phyloP scores from a whole-genome alignment of 768 basidiomycete genomes.

The Suillus brevipes region DNA sequence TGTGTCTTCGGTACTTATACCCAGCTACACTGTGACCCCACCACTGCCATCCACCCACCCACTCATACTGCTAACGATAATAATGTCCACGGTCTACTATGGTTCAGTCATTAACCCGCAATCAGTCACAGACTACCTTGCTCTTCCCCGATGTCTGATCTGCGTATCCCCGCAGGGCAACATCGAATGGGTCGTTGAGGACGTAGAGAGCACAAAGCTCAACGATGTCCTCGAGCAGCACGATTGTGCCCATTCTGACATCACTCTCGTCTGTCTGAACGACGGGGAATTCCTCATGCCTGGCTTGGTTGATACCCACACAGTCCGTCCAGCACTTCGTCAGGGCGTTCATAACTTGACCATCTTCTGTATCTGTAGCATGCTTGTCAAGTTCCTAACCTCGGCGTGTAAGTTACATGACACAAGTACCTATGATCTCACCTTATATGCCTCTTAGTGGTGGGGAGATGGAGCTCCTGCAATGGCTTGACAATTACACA shows the following conservation, averaged over 20 bases:
- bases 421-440: background rate
- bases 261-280: slow-evolving; percentile 39
- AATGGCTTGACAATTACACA: slow-evolving; percentile 83
- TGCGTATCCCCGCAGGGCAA: slow-evolving; percentile 50
- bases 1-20: background rate
- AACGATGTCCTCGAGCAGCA: slow-evolving; percentile 52
- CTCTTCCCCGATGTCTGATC: slow-evolving; percentile 55
- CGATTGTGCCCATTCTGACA: slow-evolving; percentile 40
- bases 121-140: slow-evolving; percentile 41
- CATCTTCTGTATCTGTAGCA: slow-evolving; percentile 23
- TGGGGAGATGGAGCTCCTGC: slow-evolving; percentile 81
- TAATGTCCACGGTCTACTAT: slow-evolving; percentile 45
- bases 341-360: background rate
- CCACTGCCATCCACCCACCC: background rate
- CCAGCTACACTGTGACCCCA: background rate
- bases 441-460: slow-evolving; percentile 49
- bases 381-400: slow-evolving; percentile 44
- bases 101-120: slow-evolving; percentile 60
- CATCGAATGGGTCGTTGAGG: slow-evolving; percentile 71
- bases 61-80: background rate
- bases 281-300: slow-evolving; percentile 76
- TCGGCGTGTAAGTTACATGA: slow-evolving; percentile 33
- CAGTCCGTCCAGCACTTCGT: slow-evolving; percentile 42
- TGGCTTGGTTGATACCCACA: slow-evolving; percentile 91
- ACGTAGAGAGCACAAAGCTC: slow-evolving; percentile 50